Base-by-base conservation (phyloP, 2,329 filamentous ascomycete genomes). In the Thermoascus crustaceus region DNA sequence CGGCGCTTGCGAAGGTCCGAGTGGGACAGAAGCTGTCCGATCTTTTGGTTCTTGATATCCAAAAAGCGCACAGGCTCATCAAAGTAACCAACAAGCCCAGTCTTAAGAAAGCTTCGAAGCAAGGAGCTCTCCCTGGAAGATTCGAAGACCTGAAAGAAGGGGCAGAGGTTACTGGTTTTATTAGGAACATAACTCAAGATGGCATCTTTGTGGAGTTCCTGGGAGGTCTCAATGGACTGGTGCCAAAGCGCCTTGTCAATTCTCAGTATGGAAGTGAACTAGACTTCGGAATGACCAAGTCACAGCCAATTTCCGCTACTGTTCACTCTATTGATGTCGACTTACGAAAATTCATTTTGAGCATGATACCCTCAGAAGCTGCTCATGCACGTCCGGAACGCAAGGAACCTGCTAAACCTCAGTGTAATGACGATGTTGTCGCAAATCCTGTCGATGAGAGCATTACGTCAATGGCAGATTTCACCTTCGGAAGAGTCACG, bases 181-280 rank as follows among this genome's bases (percentile, higher is more conserved):
- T 98, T 17, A 80, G 81, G 40, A 93, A 91, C 50, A 82, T 94
- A 34, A 88, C 85, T 0, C 66, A 76, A 2, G 84, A 82, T 6
- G 86, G 84, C 27, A 71, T 88, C 7, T 96, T 94, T 51, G 75
- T 95, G n/a, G 82, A 93, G 52, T 95, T 95, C 57, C 78, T 80
- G 25, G 82, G 80, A 48, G 78, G 76, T 21, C 63, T 94, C 11
- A 82, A 78, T 30, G 89, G 85, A 9, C 66, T 95, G 26, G 67
- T 95, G 19, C 85, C 87, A 23, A 89, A 85, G 61, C 77, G 76
- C 13, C 79, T 87, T 51, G 69, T 98, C 31, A 71, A 81, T 2
- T 70, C 77, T n/a, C 83, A 86, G 23, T 75, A 76, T 44, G 72
- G 78, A 30, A 66, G 70, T 8, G 69, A 82, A 45, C 73, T 80